Evolutionary conservation across 768 basidiomycete species (phyloP).

Genomic region (Boletus reticuloceps): DNA sequence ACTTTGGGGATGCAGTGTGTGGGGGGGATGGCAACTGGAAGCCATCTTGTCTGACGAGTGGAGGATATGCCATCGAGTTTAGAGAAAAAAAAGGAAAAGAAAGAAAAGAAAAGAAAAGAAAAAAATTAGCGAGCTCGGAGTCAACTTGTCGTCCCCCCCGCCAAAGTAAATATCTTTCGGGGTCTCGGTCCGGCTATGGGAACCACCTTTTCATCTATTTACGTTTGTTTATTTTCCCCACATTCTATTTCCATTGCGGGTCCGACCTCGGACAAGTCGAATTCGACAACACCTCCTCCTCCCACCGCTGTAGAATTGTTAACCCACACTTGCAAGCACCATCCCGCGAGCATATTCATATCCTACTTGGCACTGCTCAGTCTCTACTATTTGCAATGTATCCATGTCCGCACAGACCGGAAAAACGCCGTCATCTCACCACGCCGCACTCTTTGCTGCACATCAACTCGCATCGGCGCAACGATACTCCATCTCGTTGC

Average conservation of each 20-base stretch:
- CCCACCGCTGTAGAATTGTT: not conserved
- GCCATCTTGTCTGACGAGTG: conserved; percentile 62
- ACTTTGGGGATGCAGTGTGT: conserved; percentile 27
- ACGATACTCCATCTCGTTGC: too few relatives aligned
- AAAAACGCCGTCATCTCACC: not conserved
- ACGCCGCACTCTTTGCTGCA: too few relatives aligned
- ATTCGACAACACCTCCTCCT: not conserved
- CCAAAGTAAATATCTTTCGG: conserved; percentile 21
- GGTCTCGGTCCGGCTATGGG: conserved; percentile 35
- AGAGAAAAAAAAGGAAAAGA: not conserved
- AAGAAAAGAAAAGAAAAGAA: not conserved
- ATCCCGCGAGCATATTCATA: too few relatives aligned
- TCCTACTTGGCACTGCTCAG: too few relatives aligned
- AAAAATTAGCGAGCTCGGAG: not conserved
- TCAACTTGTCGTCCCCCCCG: too few relatives aligned
- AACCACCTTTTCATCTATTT: conserved; percentile 14
- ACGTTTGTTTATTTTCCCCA: conserved; percentile 18
- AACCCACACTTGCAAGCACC: too few relatives aligned
- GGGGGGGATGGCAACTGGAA: conserved; percentile 60
- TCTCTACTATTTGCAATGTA: too few relatives aligned
- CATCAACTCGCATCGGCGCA: too few relatives aligned
- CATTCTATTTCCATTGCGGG: conserved; percentile 18
- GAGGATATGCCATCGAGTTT: conserved; percentile 26
- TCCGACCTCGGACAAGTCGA: too few relatives aligned
- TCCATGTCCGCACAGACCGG: not conserved